Percentiles rank a stretch among this genome's conserved stretches.
Conservation (phyloP, 805 yeast species). For the Candida sanyiensis region DNA sequence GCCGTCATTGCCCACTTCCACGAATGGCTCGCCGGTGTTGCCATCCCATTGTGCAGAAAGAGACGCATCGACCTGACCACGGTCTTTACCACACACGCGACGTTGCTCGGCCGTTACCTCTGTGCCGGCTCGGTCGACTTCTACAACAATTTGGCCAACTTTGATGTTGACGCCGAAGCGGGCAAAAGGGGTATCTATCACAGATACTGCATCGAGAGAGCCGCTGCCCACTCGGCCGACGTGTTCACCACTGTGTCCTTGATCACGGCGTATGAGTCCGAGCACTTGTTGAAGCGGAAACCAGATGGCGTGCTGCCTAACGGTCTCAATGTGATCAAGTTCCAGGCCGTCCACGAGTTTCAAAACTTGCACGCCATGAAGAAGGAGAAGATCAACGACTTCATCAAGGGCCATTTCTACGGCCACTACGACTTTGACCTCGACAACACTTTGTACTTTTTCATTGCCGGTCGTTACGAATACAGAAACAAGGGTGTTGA, state of each 20-base stretch:
- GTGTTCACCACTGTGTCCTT: slow-evolving; percentile 97
- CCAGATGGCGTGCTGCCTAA: slow-evolving; percentile 98
- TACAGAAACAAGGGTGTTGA: slow-evolving; percentile 96
- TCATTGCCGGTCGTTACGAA: slow-evolving; percentile 96
- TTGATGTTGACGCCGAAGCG: slow-evolving; percentile 97
- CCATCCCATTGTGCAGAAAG: slow-evolving; percentile 85
- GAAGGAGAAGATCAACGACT: slow-evolving; percentile 89
- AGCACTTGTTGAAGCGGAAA: slow-evolving; percentile 86
- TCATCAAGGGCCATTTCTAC: slow-evolving; percentile 93
- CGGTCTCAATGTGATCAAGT: slow-evolving; percentile 91
- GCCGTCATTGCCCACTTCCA: slow-evolving; percentile 94
- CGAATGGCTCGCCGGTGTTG: slow-evolving; percentile 98
- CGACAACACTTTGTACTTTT: slow-evolving; percentile 89
- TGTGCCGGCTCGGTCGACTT: slow-evolving; percentile 97
- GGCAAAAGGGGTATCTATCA: slow-evolving; percentile 97
- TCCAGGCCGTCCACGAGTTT: slow-evolving; percentile 96
- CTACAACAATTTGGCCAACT: slow-evolving; percentile 80
- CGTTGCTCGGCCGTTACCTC: slow-evolving; percentile 86
- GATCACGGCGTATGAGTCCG: slow-evolving; percentile 94
- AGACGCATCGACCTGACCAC: slow-evolving; percentile 91
- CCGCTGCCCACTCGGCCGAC: slow-evolving; percentile 93
- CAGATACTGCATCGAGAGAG: slow-evolving; percentile 92
- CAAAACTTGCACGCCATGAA: slow-evolving; percentile 91
- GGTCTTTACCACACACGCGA: slow-evolving; percentile 95
- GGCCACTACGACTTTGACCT: slow-evolving; percentile 94